Base-by-base conservation (phyloP, 495 filamentous ascomycete genomes). In the Penicillium maclennaniae region DNA sequence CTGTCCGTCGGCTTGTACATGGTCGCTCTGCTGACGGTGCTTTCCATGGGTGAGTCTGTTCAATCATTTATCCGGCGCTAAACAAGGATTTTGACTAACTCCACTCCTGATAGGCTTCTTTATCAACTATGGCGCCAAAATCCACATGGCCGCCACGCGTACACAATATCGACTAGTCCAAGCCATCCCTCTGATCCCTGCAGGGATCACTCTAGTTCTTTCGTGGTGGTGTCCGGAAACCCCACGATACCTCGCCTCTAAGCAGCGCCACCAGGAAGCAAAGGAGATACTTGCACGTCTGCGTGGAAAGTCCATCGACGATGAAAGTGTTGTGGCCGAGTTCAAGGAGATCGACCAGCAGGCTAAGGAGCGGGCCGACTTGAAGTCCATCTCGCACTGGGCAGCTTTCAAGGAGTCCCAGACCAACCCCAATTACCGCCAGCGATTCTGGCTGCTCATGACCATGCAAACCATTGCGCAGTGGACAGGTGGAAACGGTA, bases 1-100 rank as follows among this genome's bases (percentile, higher is more conserved):
- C 65, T 78, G 26, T 69, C 78, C 1, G 76, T 80, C 27, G 74
- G 77, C 40, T 52, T 76, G 15, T 75, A 73, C 45, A 75, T 78
- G 61, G 78, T 84, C n/a, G 58, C 77, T 50, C 46, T 78, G 45
- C 57, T 78, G 36, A 51, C 62, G 7, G 53, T 71, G 16, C 55
- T 76, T 19, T 49, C 73, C 17, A 43, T 75, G 40, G 74, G 73
- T 78, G 56, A 55, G 70, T 64, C 28, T 39, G n/a, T 39, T 12
- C 28, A 12, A 1, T 21, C 27, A 1, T 5, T 12, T 19, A 16
- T 6, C 23, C 21, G 10, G n/a, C n/a, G 6, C 34, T 27, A 17
- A 9, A 17, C 25, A 23, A 17, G 25, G 16, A 27, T 4, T 34
- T 23, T 3, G 9, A 31, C 45, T 40, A 41, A 51, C 45, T 19